These are phyloP conservation scores for Hypericum androsaemum DNA, from an alignment of 345 rosid genomes.

Conservation along the genomic window DNA sequence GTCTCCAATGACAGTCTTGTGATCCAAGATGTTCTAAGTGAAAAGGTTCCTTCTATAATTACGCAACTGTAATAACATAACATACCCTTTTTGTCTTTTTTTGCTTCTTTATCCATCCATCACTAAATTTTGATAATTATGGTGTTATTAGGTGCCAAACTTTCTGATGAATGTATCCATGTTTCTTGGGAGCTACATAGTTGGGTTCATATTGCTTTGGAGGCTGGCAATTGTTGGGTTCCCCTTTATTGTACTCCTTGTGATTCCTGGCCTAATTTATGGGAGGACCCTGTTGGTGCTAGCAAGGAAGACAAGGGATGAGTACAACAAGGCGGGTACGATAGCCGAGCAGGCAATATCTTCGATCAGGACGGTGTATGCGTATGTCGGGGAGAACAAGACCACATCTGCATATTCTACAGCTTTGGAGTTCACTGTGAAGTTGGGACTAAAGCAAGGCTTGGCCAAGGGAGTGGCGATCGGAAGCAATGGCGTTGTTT, in stretches of 20 bases:
- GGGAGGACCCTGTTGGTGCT: constrained; percentile 64
- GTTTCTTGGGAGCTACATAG: constrained; percentile 60
- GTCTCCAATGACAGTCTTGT: constrained; percentile 69
- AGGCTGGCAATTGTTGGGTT: constrained; percentile 63
- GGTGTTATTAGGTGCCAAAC: constrained; percentile 58
- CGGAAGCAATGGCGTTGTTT: constrained; percentile 57
- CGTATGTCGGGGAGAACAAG: constrained; percentile 62
- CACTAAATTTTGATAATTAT: background rate
- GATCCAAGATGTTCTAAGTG: constrained; percentile 75
- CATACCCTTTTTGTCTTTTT: background rate
- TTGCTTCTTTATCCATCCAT: background rate
- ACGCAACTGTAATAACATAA: background rate
- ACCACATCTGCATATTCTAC: constrained; percentile 43
- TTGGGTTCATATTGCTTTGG: constrained; percentile 59
- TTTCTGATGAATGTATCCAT: constrained; percentile 50
- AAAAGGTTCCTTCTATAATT: constrained; percentile 36
- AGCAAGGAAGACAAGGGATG: constrained; percentile 55
- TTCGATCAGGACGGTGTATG: constrained; percentile 69
- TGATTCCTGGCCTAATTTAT: constrained; percentile 70
- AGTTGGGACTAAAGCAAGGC: constrained; percentile 62
- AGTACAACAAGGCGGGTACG: constrained; percentile 65
- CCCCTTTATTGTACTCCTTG: constrained; percentile 50
- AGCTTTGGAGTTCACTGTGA: constrained; percentile 45
- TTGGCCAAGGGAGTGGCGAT: constrained; percentile 59
- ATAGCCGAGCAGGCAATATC: constrained; percentile 76